Percentiles rank a stretch among this genome's conserved stretches.
Evolutionary conservation across 2,329 filamentous ascomycete genomes (phyloP).

Genomic region (Talaromyces sp.): DNA sequence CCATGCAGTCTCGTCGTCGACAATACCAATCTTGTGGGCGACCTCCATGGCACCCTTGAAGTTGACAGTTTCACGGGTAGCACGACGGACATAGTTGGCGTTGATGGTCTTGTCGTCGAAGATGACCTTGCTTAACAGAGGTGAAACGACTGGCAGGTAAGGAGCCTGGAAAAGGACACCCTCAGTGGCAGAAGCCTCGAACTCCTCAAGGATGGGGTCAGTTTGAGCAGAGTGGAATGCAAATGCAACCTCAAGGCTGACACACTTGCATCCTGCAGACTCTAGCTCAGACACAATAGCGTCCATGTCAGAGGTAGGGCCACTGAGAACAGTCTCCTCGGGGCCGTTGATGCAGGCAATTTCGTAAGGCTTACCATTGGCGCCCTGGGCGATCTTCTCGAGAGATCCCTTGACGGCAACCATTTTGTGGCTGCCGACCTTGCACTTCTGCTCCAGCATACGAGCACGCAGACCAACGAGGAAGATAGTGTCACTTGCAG

Average conservation of each 20-base stretch:
- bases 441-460: constrained; percentile 65
- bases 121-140: constrained; percentile 46
- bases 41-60: constrained; percentile 63
- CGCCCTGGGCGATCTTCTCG: constrained; percentile 47
- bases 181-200: constrained; percentile 53
- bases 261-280: constrained; percentile 59
- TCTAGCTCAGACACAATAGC: constrained; percentile 46
- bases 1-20: constrained; percentile 67
- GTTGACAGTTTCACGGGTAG: constrained; percentile 68
- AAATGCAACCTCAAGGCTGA: constrained; percentile 62
- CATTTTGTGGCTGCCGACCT: constrained; percentile 65
- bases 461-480: constrained; percentile 68
- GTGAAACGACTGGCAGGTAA: constrained; percentile 46
- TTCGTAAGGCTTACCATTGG: constrained; percentile 41
- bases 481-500: constrained; percentile 51
- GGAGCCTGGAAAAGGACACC: constrained; percentile 42
- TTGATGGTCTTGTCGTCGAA: constrained; percentile 34
- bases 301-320: constrained; percentile 60
- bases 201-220: constrained; percentile 61
- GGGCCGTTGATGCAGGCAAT: constrained; percentile 77
- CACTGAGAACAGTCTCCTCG: constrained; percentile 68
- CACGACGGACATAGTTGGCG: constrained; percentile 62
- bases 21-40: constrained; percentile 58
- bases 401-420: constrained; percentile 53
- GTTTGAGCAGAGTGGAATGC: constrained; percentile 67